Evolutionary conservation across 2,329 filamentous ascomycete genomes (phyloP).

Genomic region (Neonectria hederae): DNA sequence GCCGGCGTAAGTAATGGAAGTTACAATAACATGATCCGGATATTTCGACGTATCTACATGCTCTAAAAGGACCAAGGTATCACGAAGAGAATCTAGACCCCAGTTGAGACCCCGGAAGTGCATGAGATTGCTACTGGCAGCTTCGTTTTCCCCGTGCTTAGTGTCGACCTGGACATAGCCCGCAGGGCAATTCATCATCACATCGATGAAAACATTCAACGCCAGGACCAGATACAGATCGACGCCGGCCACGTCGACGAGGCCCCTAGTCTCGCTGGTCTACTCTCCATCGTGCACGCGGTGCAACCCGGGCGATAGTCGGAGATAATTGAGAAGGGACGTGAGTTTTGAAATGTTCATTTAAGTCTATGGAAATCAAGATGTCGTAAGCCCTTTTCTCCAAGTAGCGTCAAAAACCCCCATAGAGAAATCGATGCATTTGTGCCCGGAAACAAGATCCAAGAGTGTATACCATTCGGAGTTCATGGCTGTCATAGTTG

Average conservation of each 20-base stretch:
- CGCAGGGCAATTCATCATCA: conserved; percentile 70
- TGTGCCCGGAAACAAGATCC: background rate
- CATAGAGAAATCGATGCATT: background rate
- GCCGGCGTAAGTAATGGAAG: too few species aligned
- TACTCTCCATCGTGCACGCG: conserved; percentile 63
- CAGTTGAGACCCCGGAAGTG: too few species aligned
- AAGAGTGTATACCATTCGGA: too few species aligned
- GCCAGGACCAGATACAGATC: conserved; percentile 62
- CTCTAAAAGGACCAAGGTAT: too few species aligned
- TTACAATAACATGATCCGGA: too few species aligned
- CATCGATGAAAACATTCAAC: conserved; percentile 61
- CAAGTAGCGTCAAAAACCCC: background rate
- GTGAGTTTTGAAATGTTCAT: background rate
- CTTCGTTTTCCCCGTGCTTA: too few species aligned
- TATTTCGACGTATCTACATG: too few species aligned
- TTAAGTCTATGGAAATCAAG: background rate
- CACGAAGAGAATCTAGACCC: too few species aligned
- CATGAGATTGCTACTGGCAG: too few species aligned
- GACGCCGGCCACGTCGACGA: conserved; percentile 58
- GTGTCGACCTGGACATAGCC: conserved; percentile 42
- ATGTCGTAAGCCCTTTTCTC: background rate
- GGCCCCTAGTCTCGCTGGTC: conserved; percentile 65
- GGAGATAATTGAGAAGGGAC: conserved; percentile 2
- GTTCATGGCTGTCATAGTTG: background rate
- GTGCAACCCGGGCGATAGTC: background rate